Evolutionary conservation across 2,329 filamentous ascomycete genomes (phyloP).

Genomic region (Beauveria medogensis): DNA sequence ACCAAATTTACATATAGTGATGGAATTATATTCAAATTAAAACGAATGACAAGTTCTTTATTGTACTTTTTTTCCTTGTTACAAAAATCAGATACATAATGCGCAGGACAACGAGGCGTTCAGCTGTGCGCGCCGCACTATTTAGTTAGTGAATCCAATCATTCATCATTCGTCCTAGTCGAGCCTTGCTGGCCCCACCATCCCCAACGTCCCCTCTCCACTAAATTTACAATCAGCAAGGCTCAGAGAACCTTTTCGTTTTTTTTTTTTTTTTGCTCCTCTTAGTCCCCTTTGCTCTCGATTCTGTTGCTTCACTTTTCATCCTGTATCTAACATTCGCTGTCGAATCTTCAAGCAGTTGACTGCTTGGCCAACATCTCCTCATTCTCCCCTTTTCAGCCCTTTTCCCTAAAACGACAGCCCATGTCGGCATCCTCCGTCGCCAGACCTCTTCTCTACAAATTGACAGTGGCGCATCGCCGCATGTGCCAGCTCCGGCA

Average conservation of each 20-base stretch:
- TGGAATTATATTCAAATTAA: no score
- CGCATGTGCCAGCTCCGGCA: conserved; percentile 35
- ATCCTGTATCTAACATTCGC: neutral
- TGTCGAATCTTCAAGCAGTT: neutral
- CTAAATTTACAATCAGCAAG: neutral
- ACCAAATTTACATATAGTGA: no score
- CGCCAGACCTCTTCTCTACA: conserved; percentile 11
- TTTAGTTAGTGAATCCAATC: neutral
- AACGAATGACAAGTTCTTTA: no score
- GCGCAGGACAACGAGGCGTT: neutral
- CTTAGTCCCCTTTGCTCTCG: neutral
- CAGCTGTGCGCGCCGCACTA: neutral
- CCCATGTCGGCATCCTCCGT: conserved; percentile 14
- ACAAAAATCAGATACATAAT: neutral
- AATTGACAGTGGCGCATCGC: conserved; percentile 25
- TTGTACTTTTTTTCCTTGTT: neutral
- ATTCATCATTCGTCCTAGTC: no score
- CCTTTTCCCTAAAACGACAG: neutral
- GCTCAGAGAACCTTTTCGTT: neutral
- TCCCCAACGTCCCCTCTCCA: neutral
- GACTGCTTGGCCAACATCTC: neutral
- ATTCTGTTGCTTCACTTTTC: neutral
- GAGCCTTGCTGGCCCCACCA: neutral
- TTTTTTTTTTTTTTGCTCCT: neutral
- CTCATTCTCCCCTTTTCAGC: neutral